phyloP scores from a whole-genome alignment of 108 stramenopile genomes.

The Fistulifera pelliculosa region DNA sequence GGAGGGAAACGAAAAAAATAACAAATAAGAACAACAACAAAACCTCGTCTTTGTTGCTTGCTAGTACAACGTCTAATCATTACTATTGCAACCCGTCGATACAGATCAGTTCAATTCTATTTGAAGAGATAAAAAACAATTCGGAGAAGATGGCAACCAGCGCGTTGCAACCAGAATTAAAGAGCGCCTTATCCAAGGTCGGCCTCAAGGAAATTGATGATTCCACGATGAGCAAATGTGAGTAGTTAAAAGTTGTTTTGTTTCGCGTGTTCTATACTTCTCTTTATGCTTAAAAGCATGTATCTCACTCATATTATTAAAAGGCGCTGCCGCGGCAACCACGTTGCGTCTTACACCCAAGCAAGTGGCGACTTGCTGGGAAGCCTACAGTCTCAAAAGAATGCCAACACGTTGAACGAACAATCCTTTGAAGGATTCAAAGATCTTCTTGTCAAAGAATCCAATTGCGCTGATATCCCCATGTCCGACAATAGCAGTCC shows the following conservation, averaged over 20 bases:
- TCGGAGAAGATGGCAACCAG: not conserved
- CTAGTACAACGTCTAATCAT: not conserved
- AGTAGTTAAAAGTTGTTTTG: not conserved
- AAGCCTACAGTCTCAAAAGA: constrained; percentile 61
- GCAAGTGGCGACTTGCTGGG: constrained; percentile 62
- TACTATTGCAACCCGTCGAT: no score
- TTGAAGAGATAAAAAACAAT: not conserved
- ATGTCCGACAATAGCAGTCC: constrained; percentile 1
- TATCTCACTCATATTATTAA: not conserved
- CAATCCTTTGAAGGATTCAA: constrained; percentile 43
- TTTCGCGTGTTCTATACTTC: not conserved
- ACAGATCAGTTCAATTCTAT: no score
- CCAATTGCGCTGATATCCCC: constrained; percentile 5
- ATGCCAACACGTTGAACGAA: constrained; percentile 33
- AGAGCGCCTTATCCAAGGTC: not conserved
- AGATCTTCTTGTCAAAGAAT: constrained; percentile 29
- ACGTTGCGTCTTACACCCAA: constrained; percentile 31
- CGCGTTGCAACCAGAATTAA: not conserved
- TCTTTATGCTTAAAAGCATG: no score
- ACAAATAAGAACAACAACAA: not conserved
- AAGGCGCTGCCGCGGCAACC: constrained; percentile 45
- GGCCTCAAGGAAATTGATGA: not conserved
- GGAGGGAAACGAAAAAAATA: not conserved
- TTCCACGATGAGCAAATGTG: not conserved
- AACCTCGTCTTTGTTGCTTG: not conserved